phyloP scores from a whole-genome alignment of 2,329 filamentous ascomycete genomes.

The Paecilomyces sp. region DNA sequence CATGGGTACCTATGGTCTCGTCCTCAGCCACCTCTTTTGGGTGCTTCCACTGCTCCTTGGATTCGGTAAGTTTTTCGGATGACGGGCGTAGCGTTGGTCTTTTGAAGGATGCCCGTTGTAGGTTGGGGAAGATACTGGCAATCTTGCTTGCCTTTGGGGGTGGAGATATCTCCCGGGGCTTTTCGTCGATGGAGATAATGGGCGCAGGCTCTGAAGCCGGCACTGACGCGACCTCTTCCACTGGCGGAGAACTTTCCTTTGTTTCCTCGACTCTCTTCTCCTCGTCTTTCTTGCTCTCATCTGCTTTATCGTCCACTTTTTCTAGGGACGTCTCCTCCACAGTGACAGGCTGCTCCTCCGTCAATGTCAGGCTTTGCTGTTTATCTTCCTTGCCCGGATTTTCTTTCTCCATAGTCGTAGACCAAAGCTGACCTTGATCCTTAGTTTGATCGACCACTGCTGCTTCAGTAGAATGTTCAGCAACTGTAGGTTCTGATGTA shows the following conservation, averaged over 20 bases:
- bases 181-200: conserved; percentile 3
- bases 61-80: not conserved
- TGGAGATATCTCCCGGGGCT: conserved; percentile 9
- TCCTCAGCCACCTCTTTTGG: conserved; percentile 34
- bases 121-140: conserved; percentile 26
- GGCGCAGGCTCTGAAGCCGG: not conserved
- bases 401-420: not conserved
- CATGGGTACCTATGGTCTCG: conserved; percentile 23
- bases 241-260: not conserved
- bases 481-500: not conserved
- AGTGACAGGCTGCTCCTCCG: not conserved
- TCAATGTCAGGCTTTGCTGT: not conserved
- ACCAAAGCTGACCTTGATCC: not conserved
- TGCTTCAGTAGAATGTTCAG: not conserved
- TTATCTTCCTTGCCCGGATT: not conserved
- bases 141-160: conserved; percentile 20
- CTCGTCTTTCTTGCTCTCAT: not conserved
- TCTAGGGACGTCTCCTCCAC: not conserved
- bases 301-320: not conserved
- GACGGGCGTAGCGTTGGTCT: conserved; percentile 14
- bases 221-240: not conserved
- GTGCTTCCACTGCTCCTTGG: not conserved
- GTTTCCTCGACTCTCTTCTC: not conserved
- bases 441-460: not conserved
- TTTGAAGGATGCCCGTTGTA: conserved; percentile 26